Conservation (phyloP, 306 rosid genomes). For the peach (Prunus persica) region Prunus_persica_NCBIv2 NC_034012.1:797001-797500, state of each 20-base stretch:
- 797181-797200: too few relatives aligned
- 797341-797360: not conserved
- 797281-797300: too few relatives aligned
- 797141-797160: too few relatives aligned
- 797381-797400: not conserved
- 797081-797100: not conserved
- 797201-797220: too few relatives aligned
- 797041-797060: slow-evolving; percentile 25
- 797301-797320: too few relatives aligned
- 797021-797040: slow-evolving; percentile 21
- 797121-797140: not conserved
- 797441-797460: slow-evolving; percentile 10
- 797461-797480: not conserved
- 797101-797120: not conserved
- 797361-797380: too few relatives aligned
- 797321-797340: too few relatives aligned
- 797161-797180: too few relatives aligned
- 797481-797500: not conserved
- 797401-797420: slow-evolving; percentile 5
- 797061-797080: slow-evolving; percentile 43
- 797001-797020: slow-evolving; percentile 27
- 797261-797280: too few relatives aligned
- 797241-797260: too few relatives aligned
- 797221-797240: too few relatives aligned
- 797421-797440: slow-evolving; percentile 25